phyloP scores from a whole-genome alignment of 208 protist species.

The Leishmania martiniquensis region DNA sequence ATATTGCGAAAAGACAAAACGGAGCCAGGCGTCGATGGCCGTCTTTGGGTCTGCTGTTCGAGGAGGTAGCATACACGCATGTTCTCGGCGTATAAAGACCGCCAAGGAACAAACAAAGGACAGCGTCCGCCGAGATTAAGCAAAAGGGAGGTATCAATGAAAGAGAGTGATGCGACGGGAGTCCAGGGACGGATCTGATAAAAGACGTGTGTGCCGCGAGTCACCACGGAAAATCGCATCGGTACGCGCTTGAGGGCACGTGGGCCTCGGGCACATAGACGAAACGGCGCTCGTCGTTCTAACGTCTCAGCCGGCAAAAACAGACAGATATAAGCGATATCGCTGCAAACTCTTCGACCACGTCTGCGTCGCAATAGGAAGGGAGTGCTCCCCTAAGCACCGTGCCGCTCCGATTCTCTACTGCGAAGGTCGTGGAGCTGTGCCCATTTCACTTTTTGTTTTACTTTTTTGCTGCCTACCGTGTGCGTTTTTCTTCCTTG shows the following conservation, averaged over 20 bases:
- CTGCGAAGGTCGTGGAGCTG: neutral
- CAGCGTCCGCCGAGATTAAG: neutral
- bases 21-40: too few relatives aligned
- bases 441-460: neutral
- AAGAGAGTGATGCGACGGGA: neutral
- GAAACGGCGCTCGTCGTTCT: too few relatives aligned
- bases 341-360: neutral
- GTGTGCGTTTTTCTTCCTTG: neutral
- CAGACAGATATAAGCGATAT: neutral
- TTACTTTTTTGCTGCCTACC: neutral
- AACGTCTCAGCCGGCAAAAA: neutral
- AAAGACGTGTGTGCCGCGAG: neutral
- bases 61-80: neutral
- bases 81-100: neutral
- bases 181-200: neutral
- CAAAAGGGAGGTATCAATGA: neutral
- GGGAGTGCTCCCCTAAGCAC: too few relatives aligned
- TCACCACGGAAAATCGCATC: neutral
- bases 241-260: neutral
- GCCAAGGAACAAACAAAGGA: neutral
- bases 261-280: neutral
- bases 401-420: neutral
- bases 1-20: too few relatives aligned
- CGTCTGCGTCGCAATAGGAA: neutral
- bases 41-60: too few relatives aligned